Evolutionary conservation across 2,329 filamentous ascomycete genomes (phyloP).

Genomic region (Fusarium sp.): DNA sequence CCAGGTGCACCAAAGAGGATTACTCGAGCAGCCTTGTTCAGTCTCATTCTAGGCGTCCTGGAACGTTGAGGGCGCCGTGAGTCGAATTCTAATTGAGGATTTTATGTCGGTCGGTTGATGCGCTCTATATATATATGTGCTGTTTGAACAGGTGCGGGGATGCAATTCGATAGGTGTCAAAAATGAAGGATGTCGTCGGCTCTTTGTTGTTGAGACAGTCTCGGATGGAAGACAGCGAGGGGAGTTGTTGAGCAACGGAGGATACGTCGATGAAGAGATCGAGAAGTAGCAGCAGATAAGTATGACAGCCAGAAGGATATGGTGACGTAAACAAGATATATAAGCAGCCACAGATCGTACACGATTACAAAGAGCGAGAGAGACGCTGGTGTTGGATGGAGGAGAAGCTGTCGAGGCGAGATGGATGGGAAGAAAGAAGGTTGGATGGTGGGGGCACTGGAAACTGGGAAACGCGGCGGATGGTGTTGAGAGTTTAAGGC

Average conservation of each 20-base stretch:
- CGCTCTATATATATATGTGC: neutral
- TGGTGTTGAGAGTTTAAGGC: constrained; percentile 39
- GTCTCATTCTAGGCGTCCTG: constrained; percentile 67
- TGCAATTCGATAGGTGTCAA: constrained; percentile 1
- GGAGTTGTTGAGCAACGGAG: constrained; percentile 35
- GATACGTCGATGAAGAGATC: no score
- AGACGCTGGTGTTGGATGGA: constrained; percentile 17
- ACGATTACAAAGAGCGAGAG: constrained; percentile 25
- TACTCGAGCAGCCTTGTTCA: constrained; percentile 87
- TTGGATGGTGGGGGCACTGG: constrained; percentile 34
- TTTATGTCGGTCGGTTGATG: neutral
- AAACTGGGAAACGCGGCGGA: constrained; percentile 25
- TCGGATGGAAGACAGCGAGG: constrained; percentile 24
- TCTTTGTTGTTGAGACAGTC: constrained; percentile 39
- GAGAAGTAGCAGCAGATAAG: no score
- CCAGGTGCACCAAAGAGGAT: constrained; percentile 97
- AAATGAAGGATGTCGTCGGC: constrained; percentile 5
- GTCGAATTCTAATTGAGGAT: neutral
- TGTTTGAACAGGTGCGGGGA: neutral
- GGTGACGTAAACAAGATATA: neutral
- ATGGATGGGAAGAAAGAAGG: constrained; percentile 30
- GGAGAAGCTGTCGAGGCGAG: constrained; percentile 5
- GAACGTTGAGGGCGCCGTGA: constrained; percentile 40
- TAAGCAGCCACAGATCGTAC: constrained; percentile 7
- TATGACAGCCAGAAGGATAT: no score